Evolutionary conservation across 495 filamentous ascomycete genomes (phyloP), one percentile per base, ranked within the genome.

Genomic region (Chaetomium tenue): DNA sequence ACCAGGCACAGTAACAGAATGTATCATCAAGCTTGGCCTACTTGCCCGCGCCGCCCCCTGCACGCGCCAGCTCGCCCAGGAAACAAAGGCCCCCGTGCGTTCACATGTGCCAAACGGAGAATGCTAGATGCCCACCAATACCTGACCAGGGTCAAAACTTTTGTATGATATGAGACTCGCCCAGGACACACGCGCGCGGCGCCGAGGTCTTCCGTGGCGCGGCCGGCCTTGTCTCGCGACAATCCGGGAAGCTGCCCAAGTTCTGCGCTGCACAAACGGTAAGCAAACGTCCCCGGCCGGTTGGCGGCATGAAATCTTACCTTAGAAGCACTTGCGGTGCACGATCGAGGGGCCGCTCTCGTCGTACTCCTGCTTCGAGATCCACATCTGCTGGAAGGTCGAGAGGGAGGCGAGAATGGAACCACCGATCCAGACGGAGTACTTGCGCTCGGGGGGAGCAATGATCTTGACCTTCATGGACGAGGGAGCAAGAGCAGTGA

Each of bases 331-430:
- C 91, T 98, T 98, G 91, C 94, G 93, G 89, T 98, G 94, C 71
- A 98, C 94, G 77, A 98, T 98, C 72, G 92, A 97, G 73, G 94
- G 94, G 80, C 94, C 94, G 79, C 88, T 92, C 90, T 98, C 94
- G 83, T 98, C 94, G 87, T 98, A 98, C 86, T 98, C 94, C 85
- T 98, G 94, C 91, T 98, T 98, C 69, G 94, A 98, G 89, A 98
- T 98, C 94, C 94, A 98, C 95, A 98, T 98, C 85, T 98, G 94
- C 84, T 98, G 94, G 92, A 98, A 98, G 82, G 94, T 98, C 64
- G 94, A 98, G 69, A 98, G 91, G 67, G 94, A 98, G 69, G 94
- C 94, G 76, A 98, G 83, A 79, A 98, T 98, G 79, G 94, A 98
- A 87, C 94, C 94, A 92, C 94, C 94, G 80, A 98, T 98, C 94